phyloP scores from a whole-genome alignment of 371 early-diverging fungal genomes.

The Mortierella sp. region DNA sequence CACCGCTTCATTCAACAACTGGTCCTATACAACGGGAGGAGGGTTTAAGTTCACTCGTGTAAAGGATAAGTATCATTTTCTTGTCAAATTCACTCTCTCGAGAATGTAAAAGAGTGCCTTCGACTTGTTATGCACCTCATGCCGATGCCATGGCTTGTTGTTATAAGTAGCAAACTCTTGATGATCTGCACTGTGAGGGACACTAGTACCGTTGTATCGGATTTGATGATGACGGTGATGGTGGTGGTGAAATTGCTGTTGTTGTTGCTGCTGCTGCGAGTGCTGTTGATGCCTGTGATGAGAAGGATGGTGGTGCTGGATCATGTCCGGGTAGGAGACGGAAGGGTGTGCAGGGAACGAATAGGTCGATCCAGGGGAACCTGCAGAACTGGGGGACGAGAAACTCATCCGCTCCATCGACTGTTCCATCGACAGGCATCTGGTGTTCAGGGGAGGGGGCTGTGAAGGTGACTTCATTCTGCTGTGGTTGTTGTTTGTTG shows the following conservation, averaged over 20 bases:
- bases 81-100: no score
- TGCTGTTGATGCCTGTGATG: background rate
- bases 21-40: constrained; percentile 36
- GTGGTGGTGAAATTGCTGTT: background rate
- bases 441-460: constrained; percentile 30
- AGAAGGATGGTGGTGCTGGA: background rate
- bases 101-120: no score
- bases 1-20: constrained; percentile 41
- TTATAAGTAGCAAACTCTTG: background rate
- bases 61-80: no score
- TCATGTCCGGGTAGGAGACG: constrained; percentile 8
- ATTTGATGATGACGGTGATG: constrained; percentile 1
- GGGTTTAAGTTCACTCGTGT: background rate
- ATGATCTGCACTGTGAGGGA: background rate
- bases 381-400: constrained; percentile 23
- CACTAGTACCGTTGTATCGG: background rate
- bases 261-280: constrained; percentile 3
- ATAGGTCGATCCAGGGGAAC: background rate
- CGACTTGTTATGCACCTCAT: constrained; percentile 11
- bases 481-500: background rate
- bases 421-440: constrained; percentile 26
- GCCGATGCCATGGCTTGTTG: constrained; percentile 24
- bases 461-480: constrained; percentile 30
- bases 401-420: constrained; percentile 50
- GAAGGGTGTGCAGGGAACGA: constrained; percentile 14